These are phyloP conservation scores for Colletotrichum spinosum DNA, from an alignment of 2,329 filamentous ascomycete genomes.

Conservation along the genomic window DNA sequence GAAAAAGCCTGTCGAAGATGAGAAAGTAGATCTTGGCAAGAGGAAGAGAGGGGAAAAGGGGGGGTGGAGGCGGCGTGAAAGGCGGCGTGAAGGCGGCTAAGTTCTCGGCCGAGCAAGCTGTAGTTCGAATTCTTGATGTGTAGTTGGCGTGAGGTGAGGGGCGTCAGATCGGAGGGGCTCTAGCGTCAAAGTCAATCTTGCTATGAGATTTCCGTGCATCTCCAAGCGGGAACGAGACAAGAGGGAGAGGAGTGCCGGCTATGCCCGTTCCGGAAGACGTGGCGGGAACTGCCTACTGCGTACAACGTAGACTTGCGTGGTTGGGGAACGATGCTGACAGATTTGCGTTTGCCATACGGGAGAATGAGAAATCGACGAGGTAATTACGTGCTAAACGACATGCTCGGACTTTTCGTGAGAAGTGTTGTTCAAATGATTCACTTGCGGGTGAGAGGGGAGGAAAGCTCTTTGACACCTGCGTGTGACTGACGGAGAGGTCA, in stretches of 20 bases:
- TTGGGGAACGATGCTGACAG: neutral
- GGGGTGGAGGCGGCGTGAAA: neutral
- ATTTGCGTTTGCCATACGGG: neutral
- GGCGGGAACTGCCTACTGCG: constrained; percentile 1
- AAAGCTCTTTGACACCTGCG: no score
- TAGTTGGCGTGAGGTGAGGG: neutral
- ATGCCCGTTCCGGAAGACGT: constrained; percentile 7
- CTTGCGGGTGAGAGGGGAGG: no score
- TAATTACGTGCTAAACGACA: no score
- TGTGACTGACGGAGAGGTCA: no score
- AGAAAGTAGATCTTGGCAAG: neutral
- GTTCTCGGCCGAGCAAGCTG: constrained; percentile 24
- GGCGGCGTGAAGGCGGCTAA: neutral
- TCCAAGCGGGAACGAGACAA: neutral
- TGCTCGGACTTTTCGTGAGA: no score
- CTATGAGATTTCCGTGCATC: neutral
- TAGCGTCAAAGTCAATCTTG: constrained; percentile 25
- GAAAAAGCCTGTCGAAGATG: no score
- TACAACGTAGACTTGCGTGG: constrained; percentile 1
- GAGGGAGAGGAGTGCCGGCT: neutral
- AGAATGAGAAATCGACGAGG: no score
- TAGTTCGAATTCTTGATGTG: constrained; percentile 14
- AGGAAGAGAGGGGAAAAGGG: neutral
- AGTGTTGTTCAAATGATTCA: no score
- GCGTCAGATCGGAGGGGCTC: constrained; percentile 11